phyloP scores from a whole-genome alignment of 768 basidiomycete genomes.

The Strobilomyces echinocephalus region DNA sequence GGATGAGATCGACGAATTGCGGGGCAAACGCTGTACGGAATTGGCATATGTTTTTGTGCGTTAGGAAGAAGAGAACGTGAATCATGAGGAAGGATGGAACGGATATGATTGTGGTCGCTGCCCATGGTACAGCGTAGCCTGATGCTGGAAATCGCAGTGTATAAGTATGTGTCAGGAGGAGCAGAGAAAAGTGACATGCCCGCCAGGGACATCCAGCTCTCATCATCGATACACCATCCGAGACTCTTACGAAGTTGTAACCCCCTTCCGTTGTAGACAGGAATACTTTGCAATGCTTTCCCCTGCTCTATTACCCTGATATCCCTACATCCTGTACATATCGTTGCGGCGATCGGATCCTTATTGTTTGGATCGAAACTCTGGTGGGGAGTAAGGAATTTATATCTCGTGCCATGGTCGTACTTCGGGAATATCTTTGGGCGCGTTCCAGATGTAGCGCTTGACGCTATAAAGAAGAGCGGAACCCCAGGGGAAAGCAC shows the following conservation, averaged over 20 bases:
- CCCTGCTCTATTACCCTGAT: conserved; percentile 7
- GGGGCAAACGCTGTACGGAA: not conserved
- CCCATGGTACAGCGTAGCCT: conserved; percentile 1
- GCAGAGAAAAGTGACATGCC: not conserved
- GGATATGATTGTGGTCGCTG: conserved; percentile 9
- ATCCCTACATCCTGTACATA: not conserved
- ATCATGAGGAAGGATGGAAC: conserved; percentile 17
- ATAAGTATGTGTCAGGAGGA: not conserved
- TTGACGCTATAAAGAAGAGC: conserved; percentile 3
- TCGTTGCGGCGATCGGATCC: not conserved
- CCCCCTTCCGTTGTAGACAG: not conserved
- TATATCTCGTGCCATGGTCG: not conserved
- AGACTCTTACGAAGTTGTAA: not conserved
- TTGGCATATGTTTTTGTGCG: not conserved
- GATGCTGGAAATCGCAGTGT: not conserved
- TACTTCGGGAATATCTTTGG: conserved; percentile 9
- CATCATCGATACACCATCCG: conserved; percentile 11
- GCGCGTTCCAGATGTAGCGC: conserved; percentile 10
- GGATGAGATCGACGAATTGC: conserved; percentile 12
- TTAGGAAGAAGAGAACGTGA: conserved; percentile 19
- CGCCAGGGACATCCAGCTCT: not conserved
- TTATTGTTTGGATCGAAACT: not conserved
- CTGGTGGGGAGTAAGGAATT: not conserved
- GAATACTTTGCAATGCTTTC: conserved; percentile 4
- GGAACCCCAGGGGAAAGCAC: conserved; percentile 3